phyloP scores from a whole-genome alignment of 2,329 filamentous ascomycete species.

The Microdochium nivale region DNA sequence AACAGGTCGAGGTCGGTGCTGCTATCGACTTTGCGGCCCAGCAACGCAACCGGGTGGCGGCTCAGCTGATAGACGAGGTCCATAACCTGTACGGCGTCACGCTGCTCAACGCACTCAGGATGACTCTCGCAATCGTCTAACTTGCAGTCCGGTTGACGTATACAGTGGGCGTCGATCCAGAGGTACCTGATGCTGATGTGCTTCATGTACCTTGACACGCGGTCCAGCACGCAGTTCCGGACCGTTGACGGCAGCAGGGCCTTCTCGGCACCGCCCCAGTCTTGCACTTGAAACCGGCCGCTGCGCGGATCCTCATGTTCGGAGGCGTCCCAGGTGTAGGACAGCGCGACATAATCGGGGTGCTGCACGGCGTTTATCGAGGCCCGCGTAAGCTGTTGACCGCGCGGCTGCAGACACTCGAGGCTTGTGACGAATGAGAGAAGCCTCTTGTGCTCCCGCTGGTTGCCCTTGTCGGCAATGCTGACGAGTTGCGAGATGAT shows the following conservation, averaged over 20 bases:
- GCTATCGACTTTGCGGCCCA: conserved; percentile 10
- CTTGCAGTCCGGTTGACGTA: conserved; percentile 13
- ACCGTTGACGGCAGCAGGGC: conserved; percentile 4
- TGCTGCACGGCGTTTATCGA: conserved; percentile 4
- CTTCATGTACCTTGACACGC: conserved; percentile 15
- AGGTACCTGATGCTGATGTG: conserved; percentile 9
- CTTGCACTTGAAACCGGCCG: conserved; percentile 7
- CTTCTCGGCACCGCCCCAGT: not conserved
- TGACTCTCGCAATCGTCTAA: conserved; percentile 5
- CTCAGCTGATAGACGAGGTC: conserved; percentile 22
- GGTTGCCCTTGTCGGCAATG: not conserved
- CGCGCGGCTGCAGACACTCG: conserved; percentile 2
- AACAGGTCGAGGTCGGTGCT: conserved; percentile 9
- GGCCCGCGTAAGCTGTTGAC: conserved; percentile 1
- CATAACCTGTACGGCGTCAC: conserved; percentile 19
- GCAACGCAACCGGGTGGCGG: conserved; percentile 18
- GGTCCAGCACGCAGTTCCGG: conserved; percentile 14
- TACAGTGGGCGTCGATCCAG: conserved; percentile 21
- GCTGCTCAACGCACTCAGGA: conserved; percentile 12
- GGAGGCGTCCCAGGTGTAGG: conserved; percentile 14
- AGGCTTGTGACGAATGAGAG: not conserved
- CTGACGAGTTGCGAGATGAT: not conserved
- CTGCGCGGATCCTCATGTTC: conserved; percentile 5
- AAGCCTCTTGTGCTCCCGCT: not conserved
- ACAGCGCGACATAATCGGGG: conserved; percentile 11